A percentile compares a stretch with the other conserved stretches of the same genome.
phyloP scores from a whole-genome alignment of 495 filamentous ascomycete species.

The Xylaria intraflava region DNA sequence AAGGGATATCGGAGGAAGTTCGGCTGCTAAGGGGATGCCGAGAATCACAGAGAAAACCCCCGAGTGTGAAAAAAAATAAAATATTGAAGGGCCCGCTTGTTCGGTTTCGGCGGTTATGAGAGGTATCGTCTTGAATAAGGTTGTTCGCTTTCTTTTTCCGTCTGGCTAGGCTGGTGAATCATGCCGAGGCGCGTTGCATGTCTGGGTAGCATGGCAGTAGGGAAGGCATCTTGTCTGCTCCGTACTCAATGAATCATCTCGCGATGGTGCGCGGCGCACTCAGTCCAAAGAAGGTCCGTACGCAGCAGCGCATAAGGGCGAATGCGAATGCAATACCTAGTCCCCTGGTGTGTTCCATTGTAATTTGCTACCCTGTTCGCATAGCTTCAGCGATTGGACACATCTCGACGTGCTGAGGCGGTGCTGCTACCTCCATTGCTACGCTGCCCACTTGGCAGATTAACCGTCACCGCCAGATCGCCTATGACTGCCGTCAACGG shows the following conservation, averaged over 20 bases:
- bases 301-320: too few relatives aligned
- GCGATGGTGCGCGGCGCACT: conserved; percentile 1
- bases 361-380: neutral
- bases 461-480: conserved; percentile 15
- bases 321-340: neutral
- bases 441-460: conserved; percentile 7
- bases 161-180: too few relatives aligned
- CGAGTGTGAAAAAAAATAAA: too few relatives aligned
- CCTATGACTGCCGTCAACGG: conserved; percentile 3
- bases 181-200: too few relatives aligned
- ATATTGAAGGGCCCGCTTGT: too few relatives aligned
- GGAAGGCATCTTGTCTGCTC: too few relatives aligned
- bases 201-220: too few relatives aligned
- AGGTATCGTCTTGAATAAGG: too few relatives aligned
- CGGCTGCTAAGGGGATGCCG: conserved; percentile 1
- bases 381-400: conserved; percentile 2
- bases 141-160: too few relatives aligned
- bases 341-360: neutral
- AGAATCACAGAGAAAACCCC: too few relatives aligned
- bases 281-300: too few relatives aligned
- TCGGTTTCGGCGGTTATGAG: too few relatives aligned
- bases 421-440: conserved; percentile 6
- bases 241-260: conserved; percentile 9
- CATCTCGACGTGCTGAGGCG: conserved; percentile 3
- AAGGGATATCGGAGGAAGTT: conserved; percentile 1